These are phyloP conservation scores for Citrus maxima DNA, from an alignment of 345 rosid genomes.

Conservation along the genomic window DNA sequence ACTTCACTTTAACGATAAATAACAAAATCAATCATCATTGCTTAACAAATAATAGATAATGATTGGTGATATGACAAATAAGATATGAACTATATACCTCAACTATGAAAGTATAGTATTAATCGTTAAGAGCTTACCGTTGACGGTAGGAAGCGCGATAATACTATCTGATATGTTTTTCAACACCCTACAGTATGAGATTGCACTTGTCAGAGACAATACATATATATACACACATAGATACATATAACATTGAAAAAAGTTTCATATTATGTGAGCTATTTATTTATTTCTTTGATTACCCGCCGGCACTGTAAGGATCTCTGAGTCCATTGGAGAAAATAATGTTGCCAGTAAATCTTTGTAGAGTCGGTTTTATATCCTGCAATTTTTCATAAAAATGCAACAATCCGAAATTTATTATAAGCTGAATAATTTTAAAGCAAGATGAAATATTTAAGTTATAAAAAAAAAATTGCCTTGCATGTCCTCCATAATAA, in stretches of 20 bases:
- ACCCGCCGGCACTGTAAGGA: constrained; percentile 47
- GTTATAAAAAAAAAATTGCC: not conserved
- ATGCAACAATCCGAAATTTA: no score
- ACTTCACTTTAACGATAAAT: no score
- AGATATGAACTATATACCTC: no score
- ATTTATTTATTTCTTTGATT: not conserved
- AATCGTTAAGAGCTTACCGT: constrained; percentile 17
- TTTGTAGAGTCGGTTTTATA: constrained; percentile 28
- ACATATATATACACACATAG: no score
- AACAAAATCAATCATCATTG: no score
- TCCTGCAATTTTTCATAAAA: constrained; percentile 18
- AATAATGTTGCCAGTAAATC: constrained; percentile 45
- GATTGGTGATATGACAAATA: no score
- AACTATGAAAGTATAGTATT: no score
- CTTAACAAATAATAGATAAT: not conserved
- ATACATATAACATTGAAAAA: no score
- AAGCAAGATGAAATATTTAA: not conserved
- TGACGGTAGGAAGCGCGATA: constrained; percentile 26
- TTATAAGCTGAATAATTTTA: no score
- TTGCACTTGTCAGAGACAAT: no score
- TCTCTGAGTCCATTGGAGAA: constrained; percentile 43
- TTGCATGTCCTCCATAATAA: constrained; percentile 49
- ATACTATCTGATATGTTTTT: constrained; percentile 36
- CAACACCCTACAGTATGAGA: constrained; percentile 29
- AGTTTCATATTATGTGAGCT: not conserved